These are phyloP conservation scores for Hirschioporus abietinus DNA, from an alignment of 768 basidiomycete genomes.

Conservation along the genomic window DNA sequence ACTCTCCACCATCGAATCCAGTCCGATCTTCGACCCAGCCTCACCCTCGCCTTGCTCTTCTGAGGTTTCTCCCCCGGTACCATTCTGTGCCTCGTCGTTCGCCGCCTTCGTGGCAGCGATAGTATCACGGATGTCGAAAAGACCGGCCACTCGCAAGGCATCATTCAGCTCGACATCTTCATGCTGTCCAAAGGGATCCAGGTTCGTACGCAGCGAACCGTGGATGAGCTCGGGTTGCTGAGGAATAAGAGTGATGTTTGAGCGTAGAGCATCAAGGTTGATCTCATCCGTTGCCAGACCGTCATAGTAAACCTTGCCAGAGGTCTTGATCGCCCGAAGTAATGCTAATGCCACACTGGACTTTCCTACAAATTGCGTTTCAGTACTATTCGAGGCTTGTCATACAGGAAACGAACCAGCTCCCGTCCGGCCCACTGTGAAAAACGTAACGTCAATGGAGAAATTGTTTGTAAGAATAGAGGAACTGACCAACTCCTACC, in stretches of 20 bases:
- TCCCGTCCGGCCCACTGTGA: constrained; percentile 37
- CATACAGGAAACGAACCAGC: constrained; percentile 24
- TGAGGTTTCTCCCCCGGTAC: constrained; percentile 15
- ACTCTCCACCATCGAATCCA: constrained; percentile 24
- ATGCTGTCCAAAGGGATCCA: constrained; percentile 46
- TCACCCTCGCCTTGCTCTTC: constrained; percentile 21
- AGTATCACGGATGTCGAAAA: constrained; percentile 24
- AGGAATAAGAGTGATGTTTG: constrained; percentile 42
- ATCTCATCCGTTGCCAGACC: constrained; percentile 33
- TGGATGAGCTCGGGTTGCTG: constrained; percentile 37
- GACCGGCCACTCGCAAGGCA: constrained; percentile 35
- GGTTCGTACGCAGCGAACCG: constrained; percentile 40
- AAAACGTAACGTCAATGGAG: background rate
- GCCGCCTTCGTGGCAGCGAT: background rate
- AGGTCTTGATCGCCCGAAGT: constrained; percentile 43
- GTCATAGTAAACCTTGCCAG: constrained; percentile 43
- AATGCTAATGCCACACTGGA: constrained; percentile 46
- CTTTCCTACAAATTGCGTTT: constrained; percentile 26
- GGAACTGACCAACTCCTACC: constrained; percentile 41
- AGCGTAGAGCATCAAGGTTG: constrained; percentile 43
- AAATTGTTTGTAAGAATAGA: background rate
- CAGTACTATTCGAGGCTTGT: no score
- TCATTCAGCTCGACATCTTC: constrained; percentile 38
- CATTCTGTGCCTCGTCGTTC: constrained; percentile 23
- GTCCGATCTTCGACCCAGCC: constrained; percentile 25